Conservation (phyloP, 2,329 filamentous ascomycete species). For the Aspergillus hortae region DNA sequence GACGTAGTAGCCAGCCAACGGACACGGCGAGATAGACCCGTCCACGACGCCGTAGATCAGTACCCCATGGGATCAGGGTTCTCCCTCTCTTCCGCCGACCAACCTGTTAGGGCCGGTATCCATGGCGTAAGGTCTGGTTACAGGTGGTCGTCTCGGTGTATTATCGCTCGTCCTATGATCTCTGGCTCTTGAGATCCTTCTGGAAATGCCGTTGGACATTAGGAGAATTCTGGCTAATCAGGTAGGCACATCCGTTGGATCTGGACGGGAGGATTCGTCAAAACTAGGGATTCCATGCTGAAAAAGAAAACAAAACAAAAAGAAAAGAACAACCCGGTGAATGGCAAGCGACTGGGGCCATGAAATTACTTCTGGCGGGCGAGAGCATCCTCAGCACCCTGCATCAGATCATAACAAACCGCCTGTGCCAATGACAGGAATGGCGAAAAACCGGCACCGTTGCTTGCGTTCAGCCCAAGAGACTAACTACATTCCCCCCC, state of each 20-base stretch:
- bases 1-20: not conserved
- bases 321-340: conserved; percentile 8
- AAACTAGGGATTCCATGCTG: no score
- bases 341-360: conserved; percentile 13
- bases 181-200: not conserved
- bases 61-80: conserved; percentile 2
- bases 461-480: conserved; percentile 16
- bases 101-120: not conserved
- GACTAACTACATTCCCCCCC: conserved; percentile 4
- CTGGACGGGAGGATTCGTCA: no score
- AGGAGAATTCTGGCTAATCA: conserved; percentile 1
- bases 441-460: conserved; percentile 6
- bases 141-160: not conserved
- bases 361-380: not conserved
- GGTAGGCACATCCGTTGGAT: not conserved
- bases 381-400: conserved; percentile 16
- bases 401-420: conserved; percentile 19
- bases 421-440: conserved; percentile 13
- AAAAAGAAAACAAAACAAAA: conserved; percentile 8
- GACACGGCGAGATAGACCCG: no score
- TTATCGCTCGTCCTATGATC: not conserved
- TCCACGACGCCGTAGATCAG: not conserved
- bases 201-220: not conserved
- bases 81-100: not conserved
- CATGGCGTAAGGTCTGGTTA: not conserved